Base-by-base conservation (phyloP, 306 rosid species). In the Quercus bicolor region DNA sequence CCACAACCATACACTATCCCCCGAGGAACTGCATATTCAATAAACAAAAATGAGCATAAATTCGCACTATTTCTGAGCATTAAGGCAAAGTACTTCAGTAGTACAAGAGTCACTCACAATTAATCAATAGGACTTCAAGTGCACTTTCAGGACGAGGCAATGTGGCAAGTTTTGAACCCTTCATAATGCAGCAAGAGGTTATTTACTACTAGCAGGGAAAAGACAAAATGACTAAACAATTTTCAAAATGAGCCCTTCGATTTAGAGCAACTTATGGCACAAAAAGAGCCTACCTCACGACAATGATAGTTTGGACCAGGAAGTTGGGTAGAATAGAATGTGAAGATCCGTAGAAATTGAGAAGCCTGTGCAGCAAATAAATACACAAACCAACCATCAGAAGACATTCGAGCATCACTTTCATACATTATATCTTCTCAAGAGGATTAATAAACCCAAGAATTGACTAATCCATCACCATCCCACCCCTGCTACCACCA, bases 241-340 rank as follows among this genome's bases (percentile, higher is more conserved):
- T 10, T 33, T 8, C 37, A 70, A n/a, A 61, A 55, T 40, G n/a
- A 81, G 4, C n/a, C 20, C 10, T 21, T 48, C 51, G 26, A 61
- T 56, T 20, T 53, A 19, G 77, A 19, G 78, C 68, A 78, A 8
- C 40, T 20, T 28, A 23, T 3, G 6, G n/a, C 26, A 29, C 16
- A 21, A 16, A 70, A 62, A n/a, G 68, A 79, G 6, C 33, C 80
- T 90, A 96, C 99, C 99, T 86, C 97, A 12, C 96, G 97, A 72
- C 99, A 96, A 78, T 96, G 99, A 80, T 96, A 96, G 84, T 96
- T 96, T 68, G 99, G 99, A 83, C 99, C 99, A 10, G 99, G 99
- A 87, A 96, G 99, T 80, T 93, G 99, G n/a, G 99, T 96, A 2
- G 97, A 84, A 88, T 96, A 96, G 87, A 96, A 96, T 65, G 99